phyloP scores from a whole-genome alignment of 2,329 filamentous ascomycete species.

The Capronia americana region DNA sequence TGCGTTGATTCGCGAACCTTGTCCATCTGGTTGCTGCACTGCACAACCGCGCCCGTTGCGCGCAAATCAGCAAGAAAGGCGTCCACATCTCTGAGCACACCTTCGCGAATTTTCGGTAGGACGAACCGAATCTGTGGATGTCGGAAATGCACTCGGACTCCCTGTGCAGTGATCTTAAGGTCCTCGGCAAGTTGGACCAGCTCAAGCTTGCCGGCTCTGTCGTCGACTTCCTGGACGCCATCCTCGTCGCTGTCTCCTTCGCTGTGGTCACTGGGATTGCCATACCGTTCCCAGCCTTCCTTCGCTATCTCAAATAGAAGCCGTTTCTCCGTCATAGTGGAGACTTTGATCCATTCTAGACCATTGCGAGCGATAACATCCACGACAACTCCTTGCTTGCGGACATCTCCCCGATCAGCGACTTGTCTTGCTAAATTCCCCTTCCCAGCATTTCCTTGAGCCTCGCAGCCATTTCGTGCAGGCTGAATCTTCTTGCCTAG shows the following conservation, averaged over 20 bases:
- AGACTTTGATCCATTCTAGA: slow-evolving; percentile 71
- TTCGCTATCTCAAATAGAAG: slow-evolving; percentile 73
- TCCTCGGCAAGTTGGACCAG: slow-evolving; percentile 66
- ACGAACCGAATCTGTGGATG: slow-evolving; percentile 67
- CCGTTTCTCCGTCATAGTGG: slow-evolving; percentile 67
- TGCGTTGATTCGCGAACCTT: not conserved
- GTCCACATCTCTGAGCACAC: slow-evolving; percentile 61
- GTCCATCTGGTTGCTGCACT: slow-evolving; percentile 40
- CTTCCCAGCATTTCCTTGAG: not conserved
- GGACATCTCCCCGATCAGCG: not conserved
- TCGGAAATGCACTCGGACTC: slow-evolving; percentile 63
- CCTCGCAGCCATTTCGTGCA: slow-evolving; percentile 11
- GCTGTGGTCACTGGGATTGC: slow-evolving; percentile 50
- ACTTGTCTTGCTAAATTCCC: slow-evolving; percentile 22
- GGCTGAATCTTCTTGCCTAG: slow-evolving; percentile 61
- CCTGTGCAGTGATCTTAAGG: slow-evolving; percentile 62
- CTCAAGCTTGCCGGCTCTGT: slow-evolving; percentile 59
- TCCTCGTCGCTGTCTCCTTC: slow-evolving; percentile 34
- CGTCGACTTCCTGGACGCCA: slow-evolving; percentile 40
- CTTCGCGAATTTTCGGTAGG: slow-evolving; percentile 63
- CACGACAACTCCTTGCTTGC: slow-evolving; percentile 61
- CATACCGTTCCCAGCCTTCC: slow-evolving; percentile 63
- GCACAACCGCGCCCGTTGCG: slow-evolving; percentile 54
- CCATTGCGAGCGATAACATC: slow-evolving; percentile 70
- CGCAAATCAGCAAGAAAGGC: slow-evolving; percentile 62